Evolutionary conservation across 495 filamentous ascomycete genomes (phyloP).

Genomic region (Penicillium canescens): DNA sequence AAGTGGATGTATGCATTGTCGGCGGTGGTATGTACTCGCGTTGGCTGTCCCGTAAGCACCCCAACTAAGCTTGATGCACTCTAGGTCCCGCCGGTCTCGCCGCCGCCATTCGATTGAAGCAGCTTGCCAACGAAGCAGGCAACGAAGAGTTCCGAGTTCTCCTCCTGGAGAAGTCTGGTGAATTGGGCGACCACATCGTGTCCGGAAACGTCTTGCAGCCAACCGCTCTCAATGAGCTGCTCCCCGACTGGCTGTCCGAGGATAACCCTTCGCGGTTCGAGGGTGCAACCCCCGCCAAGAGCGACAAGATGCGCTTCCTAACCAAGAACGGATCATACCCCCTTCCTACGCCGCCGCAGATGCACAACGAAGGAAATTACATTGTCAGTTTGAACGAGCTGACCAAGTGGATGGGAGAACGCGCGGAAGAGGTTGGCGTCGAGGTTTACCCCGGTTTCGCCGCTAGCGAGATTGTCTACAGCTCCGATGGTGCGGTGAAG

Average conservation of each 20-base stretch:
- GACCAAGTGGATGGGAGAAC: slow-evolving; percentile 90
- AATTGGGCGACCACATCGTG: slow-evolving; percentile 91
- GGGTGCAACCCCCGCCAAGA: slow-evolving; percentile 75
- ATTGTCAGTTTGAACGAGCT: slow-evolving; percentile 95
- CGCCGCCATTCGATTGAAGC: slow-evolving; percentile 92
- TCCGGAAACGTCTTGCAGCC: slow-evolving; percentile 96
- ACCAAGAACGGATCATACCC: slow-evolving; percentile 79
- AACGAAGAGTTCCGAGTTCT: slow-evolving; percentile 95
- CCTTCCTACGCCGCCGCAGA: slow-evolving; percentile 88
- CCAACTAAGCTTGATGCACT: slow-evolving; percentile 16
- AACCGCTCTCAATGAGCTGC: slow-evolving; percentile 80
- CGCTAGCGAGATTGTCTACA: slow-evolving; percentile 89
- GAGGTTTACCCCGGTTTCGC: slow-evolving; percentile 97
- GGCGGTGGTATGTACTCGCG: slow-evolving; percentile 67
- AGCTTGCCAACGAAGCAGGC: slow-evolving; percentile 91
- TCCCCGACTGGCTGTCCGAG: slow-evolving; percentile 91
- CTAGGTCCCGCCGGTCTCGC: slow-evolving; percentile 84
- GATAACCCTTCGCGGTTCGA: slow-evolving; percentile 84
- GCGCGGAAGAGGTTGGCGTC: slow-evolving; percentile 96
- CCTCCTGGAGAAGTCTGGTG: slow-evolving; percentile 91
- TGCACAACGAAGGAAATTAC: slow-evolving; percentile 98
- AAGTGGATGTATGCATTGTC: slow-evolving; percentile 96
- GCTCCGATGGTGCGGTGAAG: slow-evolving; percentile 79
- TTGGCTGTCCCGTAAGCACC: slow-evolving; percentile 7
- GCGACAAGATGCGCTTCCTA: slow-evolving; percentile 90